A percentile compares a stretch with the other conserved stretches of the same genome.
phyloP scores from a whole-genome alignment of 345 rosid species.

The Trapa incisa region DNA sequence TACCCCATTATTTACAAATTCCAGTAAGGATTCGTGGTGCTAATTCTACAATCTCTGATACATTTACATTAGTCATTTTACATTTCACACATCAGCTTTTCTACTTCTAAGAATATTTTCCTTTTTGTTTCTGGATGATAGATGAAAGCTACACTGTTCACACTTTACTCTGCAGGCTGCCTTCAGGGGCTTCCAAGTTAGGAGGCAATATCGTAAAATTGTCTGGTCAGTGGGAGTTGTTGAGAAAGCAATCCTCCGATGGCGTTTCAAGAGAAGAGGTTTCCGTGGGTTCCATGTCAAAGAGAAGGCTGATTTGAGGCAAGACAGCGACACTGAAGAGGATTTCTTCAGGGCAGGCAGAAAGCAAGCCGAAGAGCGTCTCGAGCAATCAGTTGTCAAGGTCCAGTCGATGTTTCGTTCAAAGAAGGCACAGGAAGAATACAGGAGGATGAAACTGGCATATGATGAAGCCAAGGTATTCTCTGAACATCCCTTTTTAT shows the following conservation, averaged over 20 bases:
- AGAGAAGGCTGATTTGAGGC: slow-evolving; percentile 13
- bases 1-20: not conserved
- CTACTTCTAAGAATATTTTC: not conserved
- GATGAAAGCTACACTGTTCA: not conserved
- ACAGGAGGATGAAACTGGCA: slow-evolving; percentile 69
- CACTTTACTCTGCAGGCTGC: slow-evolving; percentile 43
- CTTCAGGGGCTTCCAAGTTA: slow-evolving; percentile 73
- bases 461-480: slow-evolving; percentile 57
- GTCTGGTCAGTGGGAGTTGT: slow-evolving; percentile 88
- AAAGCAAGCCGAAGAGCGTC: slow-evolving; percentile 85
- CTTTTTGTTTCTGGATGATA: not conserved
- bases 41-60: not conserved
- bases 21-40: not conserved
- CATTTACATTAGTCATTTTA: not conserved
- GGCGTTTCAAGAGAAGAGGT: slow-evolving; percentile 83
- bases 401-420: slow-evolving; percentile 96
- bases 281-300: slow-evolving; percentile 69
- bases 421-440: slow-evolving; percentile 84
- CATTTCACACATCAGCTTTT: not conserved
- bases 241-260: slow-evolving; percentile 78
- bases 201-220: slow-evolving; percentile 69
- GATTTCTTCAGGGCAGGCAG: slow-evolving; percentile 66
- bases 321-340: slow-evolving; percentile 43
- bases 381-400: slow-evolving; percentile 66
- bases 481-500: not conserved